Evolutionary conservation across 1,284 basidiomycete species (phyloP), one percentile per base, ranked within the genome.

Genomic region (Sphagnurus paluster): DNA sequence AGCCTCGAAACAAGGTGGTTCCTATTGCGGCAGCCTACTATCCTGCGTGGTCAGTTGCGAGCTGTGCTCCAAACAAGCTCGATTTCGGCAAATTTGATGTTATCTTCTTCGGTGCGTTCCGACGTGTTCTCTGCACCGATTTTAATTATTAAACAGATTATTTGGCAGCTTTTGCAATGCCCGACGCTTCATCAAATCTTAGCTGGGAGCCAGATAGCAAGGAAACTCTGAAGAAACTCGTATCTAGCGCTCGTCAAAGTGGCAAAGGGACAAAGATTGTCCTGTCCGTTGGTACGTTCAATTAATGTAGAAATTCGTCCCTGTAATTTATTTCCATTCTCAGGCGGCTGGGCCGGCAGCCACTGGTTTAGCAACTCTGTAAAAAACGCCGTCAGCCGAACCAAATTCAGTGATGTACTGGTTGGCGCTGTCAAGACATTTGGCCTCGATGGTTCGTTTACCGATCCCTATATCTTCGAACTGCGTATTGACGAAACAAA

Each of bases 31-130:
- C 61, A 5, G 57, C 65, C 5, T 70, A 69, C 46, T 69, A 69
- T 39, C 60, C 67, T 14, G 82, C 87, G 58, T 91, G 89, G 89
- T 74, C 76, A 10, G 72, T 71, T 1, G 68, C 66, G 45, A 63
- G 65, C 13, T 68, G 79, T 45, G 72, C 84, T n/a, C 87, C 87
- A 2, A 79, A 84, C 62, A 65, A 66, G 5, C 67, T 91, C 46
- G 77, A 91, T 63, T 91, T 79, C 62, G 74, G 73, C 49, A 78
- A 82, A 56, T 87, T 86, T 54, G 84, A 90, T 63, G 77, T 89
- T 44, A 65, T 92, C 44, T 80, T 84, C 64, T 91, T 81, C 56
- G 74, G 71, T 72, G 56, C 23, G 62, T 41, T 10, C 3, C 11
- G n/a, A n/a, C n/a, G n/a, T n/a, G n/a, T 6, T 3, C 4, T 11